Evolutionary conservation across 139 green algal genomes (phyloP).

Genomic region (Chlorella sp.): DNA sequence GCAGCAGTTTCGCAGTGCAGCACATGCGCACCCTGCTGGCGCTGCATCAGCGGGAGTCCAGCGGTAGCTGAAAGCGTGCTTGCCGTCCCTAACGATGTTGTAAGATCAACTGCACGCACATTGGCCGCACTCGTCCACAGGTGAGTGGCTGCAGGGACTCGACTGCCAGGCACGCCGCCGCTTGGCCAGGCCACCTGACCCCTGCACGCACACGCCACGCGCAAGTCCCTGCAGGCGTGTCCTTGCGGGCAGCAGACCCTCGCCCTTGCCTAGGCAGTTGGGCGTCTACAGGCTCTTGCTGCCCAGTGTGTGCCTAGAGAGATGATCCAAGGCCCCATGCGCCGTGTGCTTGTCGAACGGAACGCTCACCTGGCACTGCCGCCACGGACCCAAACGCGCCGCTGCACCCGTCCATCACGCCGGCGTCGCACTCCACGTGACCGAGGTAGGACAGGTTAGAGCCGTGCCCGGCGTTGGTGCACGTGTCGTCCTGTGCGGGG

Average conservation of each 20-base stretch:
- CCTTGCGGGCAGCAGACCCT: not conserved
- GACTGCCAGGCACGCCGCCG: conserved; percentile 43
- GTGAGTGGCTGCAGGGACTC: conserved; percentile 42
- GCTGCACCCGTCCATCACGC: conserved; percentile 55
- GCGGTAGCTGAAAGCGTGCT: too few species aligned
- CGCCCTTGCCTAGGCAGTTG: not conserved
- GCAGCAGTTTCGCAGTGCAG: too few species aligned
- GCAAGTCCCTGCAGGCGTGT: too few species aligned
- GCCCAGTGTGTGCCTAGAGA: not conserved
- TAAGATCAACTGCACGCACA: conserved; percentile 60
- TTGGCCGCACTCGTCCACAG: conserved; percentile 63
- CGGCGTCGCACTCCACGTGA: conserved; percentile 77
- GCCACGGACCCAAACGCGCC: conserved; percentile 63
- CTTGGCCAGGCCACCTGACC: conserved; percentile 50
- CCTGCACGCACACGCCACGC: conserved; percentile 44
- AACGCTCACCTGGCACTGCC: conserved; percentile 47
- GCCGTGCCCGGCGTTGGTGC: conserved; percentile 69
- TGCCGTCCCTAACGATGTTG: too few species aligned
- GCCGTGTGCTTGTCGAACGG: not conserved
- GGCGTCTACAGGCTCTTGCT: not conserved
- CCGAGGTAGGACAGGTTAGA: conserved; percentile 68
- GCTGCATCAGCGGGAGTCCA: too few species aligned
- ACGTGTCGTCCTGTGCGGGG: conserved; percentile 45
- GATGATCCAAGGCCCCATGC: not conserved
- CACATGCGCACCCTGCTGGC: too few species aligned